These are phyloP conservation scores for Dothiorella sarmentorum DNA, from an alignment of 2,329 filamentous ascomycete genomes.

Conservation along the genomic window DNA sequence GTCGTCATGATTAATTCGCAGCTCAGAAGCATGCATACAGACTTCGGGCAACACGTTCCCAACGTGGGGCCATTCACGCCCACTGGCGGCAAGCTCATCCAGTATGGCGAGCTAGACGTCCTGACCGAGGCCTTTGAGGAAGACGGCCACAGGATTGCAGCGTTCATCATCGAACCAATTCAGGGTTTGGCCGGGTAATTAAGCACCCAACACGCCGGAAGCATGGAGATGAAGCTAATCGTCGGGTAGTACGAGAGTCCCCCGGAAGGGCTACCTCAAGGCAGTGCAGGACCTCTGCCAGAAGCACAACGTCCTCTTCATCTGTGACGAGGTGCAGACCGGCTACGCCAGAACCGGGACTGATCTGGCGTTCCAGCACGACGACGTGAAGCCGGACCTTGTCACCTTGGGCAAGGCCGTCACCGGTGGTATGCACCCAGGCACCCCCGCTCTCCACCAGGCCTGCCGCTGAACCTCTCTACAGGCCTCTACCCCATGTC, in stretches of 20 bases:
- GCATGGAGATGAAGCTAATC: too few species aligned
- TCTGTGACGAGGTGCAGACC: constrained; percentile 44
- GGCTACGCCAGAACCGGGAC: constrained; percentile 45
- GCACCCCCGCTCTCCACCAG: too few species aligned
- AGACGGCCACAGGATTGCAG: constrained; percentile 75
- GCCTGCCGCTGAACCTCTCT: too few species aligned
- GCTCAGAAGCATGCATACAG: constrained; percentile 90
- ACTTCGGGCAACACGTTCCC: constrained; percentile 88
- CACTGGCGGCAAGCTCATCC: constrained; percentile 80
- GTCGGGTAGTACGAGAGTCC: background rate
- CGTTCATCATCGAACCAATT: constrained; percentile 82
- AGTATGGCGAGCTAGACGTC: constrained; percentile 76
- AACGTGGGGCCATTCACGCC: constrained; percentile 83
- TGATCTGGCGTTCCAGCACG: constrained; percentile 27
- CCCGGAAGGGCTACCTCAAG: background rate
- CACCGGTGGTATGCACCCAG: too few species aligned
- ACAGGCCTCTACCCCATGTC: constrained; percentile 8
- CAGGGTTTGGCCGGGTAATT: constrained; percentile 50
- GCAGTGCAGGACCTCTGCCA: constrained; percentile 32
- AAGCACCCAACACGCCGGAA: too few species aligned
- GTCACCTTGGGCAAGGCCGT: constrained; percentile 79
- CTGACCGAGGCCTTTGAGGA: constrained; percentile 75
- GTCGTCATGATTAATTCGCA: too few species aligned
- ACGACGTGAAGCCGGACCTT: constrained; percentile 76
- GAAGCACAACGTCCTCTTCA: constrained; percentile 43